These are phyloP conservation scores for Zymoseptoria crescenta DNA, from an alignment of 2,329 filamentous ascomycete species.

Conservation along the genomic window DNA sequence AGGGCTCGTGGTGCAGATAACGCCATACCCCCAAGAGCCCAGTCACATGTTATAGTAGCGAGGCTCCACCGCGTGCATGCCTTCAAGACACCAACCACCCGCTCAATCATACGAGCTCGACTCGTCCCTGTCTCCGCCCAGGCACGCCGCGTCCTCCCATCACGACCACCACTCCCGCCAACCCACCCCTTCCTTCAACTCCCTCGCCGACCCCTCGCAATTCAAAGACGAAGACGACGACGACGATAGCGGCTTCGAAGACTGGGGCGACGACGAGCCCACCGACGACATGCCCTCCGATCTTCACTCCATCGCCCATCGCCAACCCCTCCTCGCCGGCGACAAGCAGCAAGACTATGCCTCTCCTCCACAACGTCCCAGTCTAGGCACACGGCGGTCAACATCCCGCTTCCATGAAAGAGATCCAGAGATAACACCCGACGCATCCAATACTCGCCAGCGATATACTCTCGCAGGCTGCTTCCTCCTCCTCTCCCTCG, in stretches of 20 bases:
- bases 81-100: slow-evolving; percentile 12
- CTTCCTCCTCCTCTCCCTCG: slow-evolving; percentile 73
- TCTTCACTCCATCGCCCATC: slow-evolving; percentile 34
- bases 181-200: slow-evolving; percentile 22
- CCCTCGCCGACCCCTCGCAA: slow-evolving; percentile 21
- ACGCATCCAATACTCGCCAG: slow-evolving; percentile 58
- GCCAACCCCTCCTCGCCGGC: slow-evolving; percentile 45
- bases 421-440: slow-evolving; percentile 59
- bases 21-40: not conserved
- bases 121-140: slow-evolving; percentile 13
- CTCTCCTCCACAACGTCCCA: slow-evolving; percentile 29
- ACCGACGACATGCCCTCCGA: slow-evolving; percentile 43
- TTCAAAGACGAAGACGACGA: slow-evolving; percentile 15
- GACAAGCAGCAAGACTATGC: slow-evolving; percentile 35
- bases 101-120: slow-evolving; percentile 6
- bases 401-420: slow-evolving; percentile 61
- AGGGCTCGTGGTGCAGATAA: not conserved
- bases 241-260: slow-evolving; percentile 35
- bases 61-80: slow-evolving; percentile 22
- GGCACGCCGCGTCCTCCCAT: slow-evolving; percentile 16
- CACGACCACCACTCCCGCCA: slow-evolving; percentile 26
- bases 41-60: not conserved
- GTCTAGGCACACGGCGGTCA: slow-evolving; percentile 48
- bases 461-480: slow-evolving; percentile 82
- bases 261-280: slow-evolving; percentile 37